Evolutionary conservation across 2,329 filamentous ascomycete species (phyloP), one percentile per base, ranked within the genome.

Genomic region (Capronia americana): DNA sequence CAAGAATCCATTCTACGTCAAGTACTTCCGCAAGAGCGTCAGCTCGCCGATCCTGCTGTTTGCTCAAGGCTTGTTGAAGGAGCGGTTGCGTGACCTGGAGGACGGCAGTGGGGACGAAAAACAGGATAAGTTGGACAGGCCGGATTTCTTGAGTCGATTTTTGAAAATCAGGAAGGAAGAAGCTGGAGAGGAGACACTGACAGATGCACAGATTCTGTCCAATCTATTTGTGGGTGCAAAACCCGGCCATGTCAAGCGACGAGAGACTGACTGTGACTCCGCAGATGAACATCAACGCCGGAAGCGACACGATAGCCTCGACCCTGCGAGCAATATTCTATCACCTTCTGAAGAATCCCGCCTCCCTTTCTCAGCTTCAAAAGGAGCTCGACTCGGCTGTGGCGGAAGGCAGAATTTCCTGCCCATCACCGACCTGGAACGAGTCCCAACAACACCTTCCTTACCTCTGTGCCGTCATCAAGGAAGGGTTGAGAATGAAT

Each of bases 241-340:
- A 34, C 6, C 41, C 34, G 14, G 5, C 20, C 10, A 2, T 20
- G 8, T 26, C 20, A 17, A n/a, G 48, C 14, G n/a, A 26, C 11
- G 48, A 28, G 26, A 53, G 12, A 53, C 34, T 58, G 56, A 61
- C 48, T 30, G 32, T 23, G 24, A n/a, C 14, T 23, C 20, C n/a
- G 12, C 30, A 68, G 66, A 67, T 67, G 65, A 78, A 78, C 63
- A 70, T 78, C 28, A 73, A 74, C 14, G 92, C 92, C 0, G 91
- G 91, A 3, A 90, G 87, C 2, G 92, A 95, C 77, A 94, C 91
- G 0, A 93, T 91, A 0, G 91, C 90, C 34, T 93, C 93, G 73
- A 87, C 86, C 4, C 83, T 93, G 0, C 85, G 86, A 6, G 84
- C 88, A 7, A 85, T 92, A 0, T 92, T 94, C 73, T 93, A 93